These are phyloP conservation scores for Boletus mariae DNA, from an alignment of 1,284 basidiomycete genomes.

Conservation along the genomic window DNA sequence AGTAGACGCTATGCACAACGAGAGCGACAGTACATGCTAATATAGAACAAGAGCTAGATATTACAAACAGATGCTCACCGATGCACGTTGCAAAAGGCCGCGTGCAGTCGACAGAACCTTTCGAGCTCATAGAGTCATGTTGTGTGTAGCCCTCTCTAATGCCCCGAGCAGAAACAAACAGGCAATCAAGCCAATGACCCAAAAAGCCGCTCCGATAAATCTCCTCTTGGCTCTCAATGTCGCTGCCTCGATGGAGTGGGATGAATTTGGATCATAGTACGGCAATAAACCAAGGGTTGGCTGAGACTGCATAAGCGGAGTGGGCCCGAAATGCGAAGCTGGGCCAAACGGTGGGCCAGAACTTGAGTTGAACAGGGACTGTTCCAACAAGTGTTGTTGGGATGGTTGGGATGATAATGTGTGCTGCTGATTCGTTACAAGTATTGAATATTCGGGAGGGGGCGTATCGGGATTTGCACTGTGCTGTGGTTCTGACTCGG, in stretches of 20 bases:
- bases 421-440: slow-evolving; percentile 13
- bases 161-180: slow-evolving; percentile 20
- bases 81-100: too few species aligned
- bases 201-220: slow-evolving; percentile 42
- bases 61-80: not conserved
- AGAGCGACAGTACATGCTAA: too few species aligned
- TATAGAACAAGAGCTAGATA: too few species aligned
- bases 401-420: slow-evolving; percentile 15
- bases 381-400: slow-evolving; percentile 2
- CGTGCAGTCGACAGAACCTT: not conserved
- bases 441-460: slow-evolving; percentile 30
- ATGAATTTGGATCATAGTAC: slow-evolving; percentile 48
- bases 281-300: slow-evolving; percentile 34
- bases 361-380: slow-evolving; percentile 17
- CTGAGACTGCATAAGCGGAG: slow-evolving; percentile 37
- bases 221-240: slow-evolving; percentile 42
- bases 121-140: not conserved
- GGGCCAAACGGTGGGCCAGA: slow-evolving; percentile 15
- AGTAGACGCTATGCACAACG: too few species aligned
- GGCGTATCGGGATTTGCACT: slow-evolving; percentile 28
- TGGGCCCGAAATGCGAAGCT: slow-evolving; percentile 37
- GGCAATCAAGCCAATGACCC: slow-evolving; percentile 38
- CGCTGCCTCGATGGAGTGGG: slow-evolving; percentile 42
- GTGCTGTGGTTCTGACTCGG: slow-evolving; percentile 14
- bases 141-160: slow-evolving; percentile 4